Percentiles rank a stretch among this genome's conserved stretches.
These are phyloP conservation scores for Blastobotrys chiropterorum DNA, from an alignment of 805 yeast species.

Conservation along the genomic window DNA sequence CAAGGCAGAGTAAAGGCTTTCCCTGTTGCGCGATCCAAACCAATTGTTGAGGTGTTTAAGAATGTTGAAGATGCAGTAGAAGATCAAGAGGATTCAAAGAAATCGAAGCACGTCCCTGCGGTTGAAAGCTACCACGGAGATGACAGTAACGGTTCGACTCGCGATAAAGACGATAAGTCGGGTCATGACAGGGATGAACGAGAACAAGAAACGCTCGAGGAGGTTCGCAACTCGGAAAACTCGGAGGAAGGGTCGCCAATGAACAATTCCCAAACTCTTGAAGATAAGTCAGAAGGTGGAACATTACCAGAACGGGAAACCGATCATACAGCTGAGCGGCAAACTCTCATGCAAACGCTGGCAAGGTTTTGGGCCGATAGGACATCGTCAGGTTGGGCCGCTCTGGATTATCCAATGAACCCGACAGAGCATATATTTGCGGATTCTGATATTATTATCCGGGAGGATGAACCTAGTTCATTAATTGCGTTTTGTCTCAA, in stretches of 20 bases:
- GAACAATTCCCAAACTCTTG: background rate
- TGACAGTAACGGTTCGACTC: no score
- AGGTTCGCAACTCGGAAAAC: background rate
- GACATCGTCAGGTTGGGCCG: conserved; percentile 92
- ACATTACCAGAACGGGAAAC: conserved; percentile 1
- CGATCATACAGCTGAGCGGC: conserved; percentile 47
- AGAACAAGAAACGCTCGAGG: background rate
- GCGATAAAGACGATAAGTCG: background rate
- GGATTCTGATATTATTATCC: conserved; percentile 85
- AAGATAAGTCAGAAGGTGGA: background rate
- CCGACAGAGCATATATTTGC: conserved; percentile 86
- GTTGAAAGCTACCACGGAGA: background rate
- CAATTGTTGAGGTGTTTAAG: conserved; percentile 85
- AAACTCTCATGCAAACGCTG: conserved; percentile 73
- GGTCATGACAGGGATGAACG: background rate
- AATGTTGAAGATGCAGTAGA: conserved; percentile 85
- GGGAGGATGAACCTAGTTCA: conserved; percentile 96
- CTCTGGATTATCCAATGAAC: conserved; percentile 73
- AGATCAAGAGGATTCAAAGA: conserved; percentile 29
- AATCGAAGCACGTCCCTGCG: background rate
- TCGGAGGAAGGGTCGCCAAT: background rate
- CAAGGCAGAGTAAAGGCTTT: conserved; percentile 57
- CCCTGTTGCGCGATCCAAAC: conserved; percentile 69
- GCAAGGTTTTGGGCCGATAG: conserved; percentile 97
- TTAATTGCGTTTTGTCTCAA: conserved; percentile 88